These are phyloP conservation scores for Phialophora tarda DNA, from an alignment of 2,329 filamentous ascomycete species.

Conservation along the genomic window DNA sequence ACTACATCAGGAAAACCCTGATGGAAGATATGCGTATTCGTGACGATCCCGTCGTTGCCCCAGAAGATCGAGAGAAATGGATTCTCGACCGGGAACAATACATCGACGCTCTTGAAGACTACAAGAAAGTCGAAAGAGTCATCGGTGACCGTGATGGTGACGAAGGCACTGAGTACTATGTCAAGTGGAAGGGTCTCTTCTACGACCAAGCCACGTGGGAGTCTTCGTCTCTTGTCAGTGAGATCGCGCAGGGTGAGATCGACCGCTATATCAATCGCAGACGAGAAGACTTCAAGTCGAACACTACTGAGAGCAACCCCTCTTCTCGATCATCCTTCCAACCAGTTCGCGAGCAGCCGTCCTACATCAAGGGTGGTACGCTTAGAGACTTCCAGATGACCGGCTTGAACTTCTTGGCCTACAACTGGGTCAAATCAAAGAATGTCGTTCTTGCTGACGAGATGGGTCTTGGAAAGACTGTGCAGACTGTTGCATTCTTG, in stretches of 20 bases:
- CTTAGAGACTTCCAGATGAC: slow-evolving; percentile 92
- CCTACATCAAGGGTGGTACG: slow-evolving; percentile 82
- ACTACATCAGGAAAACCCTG: slow-evolving; percentile 87
- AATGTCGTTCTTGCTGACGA: slow-evolving; percentile 98
- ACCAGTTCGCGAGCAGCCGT: slow-evolving; percentile 78
- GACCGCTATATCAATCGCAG: slow-evolving; percentile 88
- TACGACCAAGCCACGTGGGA: slow-evolving; percentile 99
- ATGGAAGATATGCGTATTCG: slow-evolving; percentile 78
- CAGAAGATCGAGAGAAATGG: slow-evolving; percentile 90
- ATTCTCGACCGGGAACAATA: slow-evolving; percentile 93
- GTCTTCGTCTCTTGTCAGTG: slow-evolving; percentile 71
- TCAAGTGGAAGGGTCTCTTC: slow-evolving; percentile 95
- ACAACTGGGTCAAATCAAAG: slow-evolving; percentile 92
- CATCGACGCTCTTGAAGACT: slow-evolving; percentile 85
- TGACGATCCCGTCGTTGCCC: slow-evolving; percentile 73
- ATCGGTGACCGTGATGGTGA: slow-evolving; percentile 83
- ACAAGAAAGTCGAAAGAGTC: slow-evolving; percentile 89
- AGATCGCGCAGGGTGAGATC: slow-evolving; percentile 84
- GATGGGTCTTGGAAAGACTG: slow-evolving; percentile 98
- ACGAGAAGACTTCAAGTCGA: slow-evolving; percentile 78
- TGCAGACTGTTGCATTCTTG: slow-evolving; percentile 95
- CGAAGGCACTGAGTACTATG: slow-evolving; percentile 82
- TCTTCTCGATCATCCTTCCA: slow-evolving; percentile 75
- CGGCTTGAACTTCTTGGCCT: slow-evolving; percentile 91
- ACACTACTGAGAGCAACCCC: slow-evolving; percentile 75